A percentile compares a stretch with the other conserved stretches of the same genome.
Evolutionary conservation across 768 basidiomycete genomes (phyloP).

Genomic region (Rhodotorula diobovata): DNA sequence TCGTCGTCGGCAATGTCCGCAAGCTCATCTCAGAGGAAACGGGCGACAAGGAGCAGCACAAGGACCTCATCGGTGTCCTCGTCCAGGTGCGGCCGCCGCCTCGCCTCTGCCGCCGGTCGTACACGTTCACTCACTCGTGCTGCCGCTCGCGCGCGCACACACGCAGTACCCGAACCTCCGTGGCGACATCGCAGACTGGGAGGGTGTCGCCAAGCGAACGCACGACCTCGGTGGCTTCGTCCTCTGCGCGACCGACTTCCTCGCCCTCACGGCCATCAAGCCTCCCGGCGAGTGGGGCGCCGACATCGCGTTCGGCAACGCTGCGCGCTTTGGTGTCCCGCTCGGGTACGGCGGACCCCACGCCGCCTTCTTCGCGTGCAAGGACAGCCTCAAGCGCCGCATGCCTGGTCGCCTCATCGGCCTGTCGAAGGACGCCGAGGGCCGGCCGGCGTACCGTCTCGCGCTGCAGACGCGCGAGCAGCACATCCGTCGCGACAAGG

Average conservation of each 20-base stretch:
- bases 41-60: conserved; percentile 47
- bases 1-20: conserved; percentile 57
- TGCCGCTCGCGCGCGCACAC: too few relatives aligned
- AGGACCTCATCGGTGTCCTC: conserved; percentile 74
- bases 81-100: conserved; percentile 50
- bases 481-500: conserved; percentile 76
- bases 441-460: conserved; percentile 81
- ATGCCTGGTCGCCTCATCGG: conserved; percentile 99
- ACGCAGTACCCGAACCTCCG: conserved; percentile 86
- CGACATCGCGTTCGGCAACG: conserved; percentile 90
- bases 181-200: conserved; percentile 73
- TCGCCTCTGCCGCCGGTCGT: too few relatives aligned
- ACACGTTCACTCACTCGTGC: neutral
- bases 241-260: conserved; percentile 81
- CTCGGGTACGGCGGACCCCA: conserved; percentile 97
- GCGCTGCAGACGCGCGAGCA: conserved; percentile 79
- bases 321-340: conserved; percentile 93
- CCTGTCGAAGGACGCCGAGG: conserved; percentile 74
- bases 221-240: conserved; percentile 76
- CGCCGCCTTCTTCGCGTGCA: conserved; percentile 93
- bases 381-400: conserved; percentile 85
- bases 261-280: conserved; percentile 85
- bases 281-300: conserved; percentile 99
- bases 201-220: conserved; percentile 59
- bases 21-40: conserved; percentile 37